phyloP scores from a whole-genome alignment of 2,329 filamentous ascomycete genomes.

The Penicillium sp. region DNA sequence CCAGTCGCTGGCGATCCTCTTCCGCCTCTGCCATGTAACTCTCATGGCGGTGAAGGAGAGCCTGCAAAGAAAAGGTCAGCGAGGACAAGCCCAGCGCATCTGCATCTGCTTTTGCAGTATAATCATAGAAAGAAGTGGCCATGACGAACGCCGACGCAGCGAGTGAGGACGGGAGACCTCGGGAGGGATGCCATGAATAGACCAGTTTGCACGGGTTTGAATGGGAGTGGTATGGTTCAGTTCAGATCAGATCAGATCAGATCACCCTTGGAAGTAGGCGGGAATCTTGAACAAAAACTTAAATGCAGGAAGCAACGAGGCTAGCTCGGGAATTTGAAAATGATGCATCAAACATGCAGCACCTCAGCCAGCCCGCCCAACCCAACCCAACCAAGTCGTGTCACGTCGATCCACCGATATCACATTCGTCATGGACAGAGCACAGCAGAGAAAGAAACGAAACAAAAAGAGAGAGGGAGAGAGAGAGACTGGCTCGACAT shows the following conservation, averaged over 20 bases:
- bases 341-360: slow-evolving; percentile 27
- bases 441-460: not conserved
- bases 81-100: slow-evolving; percentile 43
- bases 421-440: not conserved
- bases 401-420: slow-evolving; percentile 4
- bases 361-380: slow-evolving; percentile 16
- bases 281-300: not conserved
- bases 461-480: slow-evolving; percentile 11
- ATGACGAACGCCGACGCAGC: slow-evolving; percentile 37
- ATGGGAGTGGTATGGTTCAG: not conserved
- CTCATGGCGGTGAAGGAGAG: slow-evolving; percentile 88
- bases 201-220: not conserved
- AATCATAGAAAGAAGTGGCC: slow-evolving; percentile 27
- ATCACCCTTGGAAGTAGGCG: too few relatives aligned
- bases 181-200: slow-evolving; percentile 27
- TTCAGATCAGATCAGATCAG: too few relatives aligned
- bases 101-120: slow-evolving; percentile 24
- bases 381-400: slow-evolving; percentile 1
- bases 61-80: slow-evolving; percentile 80
- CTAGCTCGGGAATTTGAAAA: slow-evolving; percentile 22
- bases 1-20: slow-evolving; percentile 76
- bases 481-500: slow-evolving; percentile 50
- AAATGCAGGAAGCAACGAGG: slow-evolving; percentile 9
- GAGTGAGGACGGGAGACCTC: slow-evolving; percentile 33
- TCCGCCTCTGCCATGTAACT: slow-evolving; percentile 92